Evolutionary conservation across 805 yeast species (phyloP).

Genomic region (Ogataea pini): DNA sequence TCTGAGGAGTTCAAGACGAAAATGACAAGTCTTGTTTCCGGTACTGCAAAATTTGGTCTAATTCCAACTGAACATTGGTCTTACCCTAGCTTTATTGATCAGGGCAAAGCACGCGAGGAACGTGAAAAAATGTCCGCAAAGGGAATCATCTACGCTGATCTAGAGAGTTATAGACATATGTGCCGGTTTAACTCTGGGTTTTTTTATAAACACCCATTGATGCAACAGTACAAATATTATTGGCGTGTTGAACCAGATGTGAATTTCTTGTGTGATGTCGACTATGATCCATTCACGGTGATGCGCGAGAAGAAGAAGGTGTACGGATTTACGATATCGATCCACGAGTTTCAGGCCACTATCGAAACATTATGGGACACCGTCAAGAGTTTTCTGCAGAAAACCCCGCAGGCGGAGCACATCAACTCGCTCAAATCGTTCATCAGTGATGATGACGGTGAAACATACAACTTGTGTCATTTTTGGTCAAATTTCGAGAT

Average conservation of each 20-base stretch:
- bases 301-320: conserved; percentile 55
- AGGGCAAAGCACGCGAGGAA: conserved; percentile 61
- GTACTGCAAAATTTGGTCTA: conserved; percentile 67
- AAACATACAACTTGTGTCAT: conserved; percentile 71
- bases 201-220: conserved; percentile 59
- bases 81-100: conserved; percentile 78
- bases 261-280: conserved; percentile 58
- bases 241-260: conserved; percentile 81
- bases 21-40: conserved; percentile 58
- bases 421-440: conserved; percentile 60
- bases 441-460: conserved; percentile 62
- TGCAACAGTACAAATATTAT: conserved; percentile 63
- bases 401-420: conserved; percentile 43
- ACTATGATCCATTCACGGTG: conserved; percentile 60
- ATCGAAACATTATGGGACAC: conserved; percentile 60
- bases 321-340: conserved; percentile 68
- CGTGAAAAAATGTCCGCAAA: conserved; percentile 55
- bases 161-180: conserved; percentile 48
- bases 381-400: conserved; percentile 45
- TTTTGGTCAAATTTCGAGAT: conserved; percentile 83
- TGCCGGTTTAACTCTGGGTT: conserved; percentile 49
- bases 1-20: conserved; percentile 63
- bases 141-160: conserved; percentile 41
- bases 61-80: conserved; percentile 85
- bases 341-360: conserved; percentile 63